Percentiles rank a stretch among this genome's conserved stretches.
Evolutionary conservation across 2,329 filamentous ascomycete genomes (phyloP).

Genomic region (Setomelanomma holmii): DNA sequence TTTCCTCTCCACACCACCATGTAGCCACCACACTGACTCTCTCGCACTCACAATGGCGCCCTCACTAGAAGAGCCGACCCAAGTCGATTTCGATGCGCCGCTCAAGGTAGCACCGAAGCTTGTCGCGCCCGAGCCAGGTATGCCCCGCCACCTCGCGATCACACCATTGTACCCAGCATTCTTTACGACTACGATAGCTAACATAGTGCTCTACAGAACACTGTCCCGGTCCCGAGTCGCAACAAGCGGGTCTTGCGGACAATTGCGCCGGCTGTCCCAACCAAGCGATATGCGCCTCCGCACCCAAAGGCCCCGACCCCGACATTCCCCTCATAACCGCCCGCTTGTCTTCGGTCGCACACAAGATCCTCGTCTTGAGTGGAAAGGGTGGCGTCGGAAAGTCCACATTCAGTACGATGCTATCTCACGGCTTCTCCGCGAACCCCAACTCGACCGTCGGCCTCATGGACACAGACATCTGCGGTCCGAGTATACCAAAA

Average conservation of each 20-base stretch:
- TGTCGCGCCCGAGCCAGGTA: slow-evolving; percentile 86
- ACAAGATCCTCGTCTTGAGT: slow-evolving; percentile 91
- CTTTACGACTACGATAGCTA: slow-evolving; percentile 1
- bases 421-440: slow-evolving; percentile 86
- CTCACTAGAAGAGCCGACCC: slow-evolving; percentile 72
- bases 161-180: slow-evolving; percentile 63
- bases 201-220: slow-evolving; percentile 65
- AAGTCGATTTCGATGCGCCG: slow-evolving; percentile 76
- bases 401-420: slow-evolving; percentile 87
- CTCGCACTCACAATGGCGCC: slow-evolving; percentile 70
- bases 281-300: slow-evolving; percentile 91
- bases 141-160: slow-evolving; percentile 52
- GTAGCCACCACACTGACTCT: slow-evolving; percentile 20
- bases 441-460: slow-evolving; percentile 82
- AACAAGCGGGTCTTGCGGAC: slow-evolving; percentile 71
- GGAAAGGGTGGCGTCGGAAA: slow-evolving; percentile 98
- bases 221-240: slow-evolving; percentile 88
- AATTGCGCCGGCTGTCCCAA: slow-evolving; percentile 96
- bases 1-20: slow-evolving; percentile 29
- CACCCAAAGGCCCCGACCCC: slow-evolving; percentile 93
- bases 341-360: slow-evolving; percentile 79
- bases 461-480: slow-evolving; percentile 98
- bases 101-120: slow-evolving; percentile 81
- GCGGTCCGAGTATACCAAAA: slow-evolving; percentile 93
- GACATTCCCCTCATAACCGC: slow-evolving; percentile 89